A percentile compares a stretch with the other conserved stretches of the same genome.
Evolutionary conservation across 2,329 filamentous ascomycete species (phyloP).

Genomic region (Pseudonectria buxi): DNA sequence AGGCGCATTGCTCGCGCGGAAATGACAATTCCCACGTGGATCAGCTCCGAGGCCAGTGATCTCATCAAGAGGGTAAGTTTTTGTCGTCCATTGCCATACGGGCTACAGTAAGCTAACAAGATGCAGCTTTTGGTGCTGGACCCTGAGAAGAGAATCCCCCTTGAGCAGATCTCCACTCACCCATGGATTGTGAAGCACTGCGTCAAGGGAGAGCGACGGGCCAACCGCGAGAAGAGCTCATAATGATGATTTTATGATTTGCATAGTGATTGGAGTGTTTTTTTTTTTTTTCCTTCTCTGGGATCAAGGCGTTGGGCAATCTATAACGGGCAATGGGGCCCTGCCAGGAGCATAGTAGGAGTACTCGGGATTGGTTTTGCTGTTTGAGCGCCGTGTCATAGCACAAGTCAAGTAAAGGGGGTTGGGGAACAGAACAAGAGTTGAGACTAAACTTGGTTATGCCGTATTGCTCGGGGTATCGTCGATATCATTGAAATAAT

Average conservation of each 20-base stretch:
- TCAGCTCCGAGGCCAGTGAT: slow-evolving; percentile 84
- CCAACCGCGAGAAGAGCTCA: slow-evolving; percentile 41
- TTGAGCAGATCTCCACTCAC: slow-evolving; percentile 82
- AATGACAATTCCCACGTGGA: slow-evolving; percentile 86
- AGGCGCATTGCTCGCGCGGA: slow-evolving; percentile 81
- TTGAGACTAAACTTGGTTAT: too few species aligned
- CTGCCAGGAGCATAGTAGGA: too few species aligned
- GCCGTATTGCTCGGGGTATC: slow-evolving; percentile 5
- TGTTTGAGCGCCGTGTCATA: too few species aligned
- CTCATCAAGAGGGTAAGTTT: slow-evolving; percentile 76
- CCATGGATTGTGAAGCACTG: slow-evolving; percentile 98
- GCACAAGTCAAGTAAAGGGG: too few species aligned
- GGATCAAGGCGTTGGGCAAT: too few species aligned
- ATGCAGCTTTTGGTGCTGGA: slow-evolving; percentile 79
- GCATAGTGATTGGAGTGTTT: slow-evolving; percentile 7
- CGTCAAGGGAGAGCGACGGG: slow-evolving; percentile 52
- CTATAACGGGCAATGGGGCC: too few species aligned
- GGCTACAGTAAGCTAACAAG: slow-evolving; percentile 16
- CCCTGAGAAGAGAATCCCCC: slow-evolving; percentile 83
- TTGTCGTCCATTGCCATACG: neutral
- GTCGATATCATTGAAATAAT: slow-evolving; percentile 7
- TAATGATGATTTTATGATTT: slow-evolving; percentile 15
- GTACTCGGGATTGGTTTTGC: too few species aligned
- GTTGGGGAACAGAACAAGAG: too few species aligned
- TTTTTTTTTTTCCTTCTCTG: too few species aligned